A percentile compares a stretch with the other conserved stretches of the same genome.
phyloP scores from a whole-genome alignment of 805 yeast genomes.

The Yarrowia sp. region DNA sequence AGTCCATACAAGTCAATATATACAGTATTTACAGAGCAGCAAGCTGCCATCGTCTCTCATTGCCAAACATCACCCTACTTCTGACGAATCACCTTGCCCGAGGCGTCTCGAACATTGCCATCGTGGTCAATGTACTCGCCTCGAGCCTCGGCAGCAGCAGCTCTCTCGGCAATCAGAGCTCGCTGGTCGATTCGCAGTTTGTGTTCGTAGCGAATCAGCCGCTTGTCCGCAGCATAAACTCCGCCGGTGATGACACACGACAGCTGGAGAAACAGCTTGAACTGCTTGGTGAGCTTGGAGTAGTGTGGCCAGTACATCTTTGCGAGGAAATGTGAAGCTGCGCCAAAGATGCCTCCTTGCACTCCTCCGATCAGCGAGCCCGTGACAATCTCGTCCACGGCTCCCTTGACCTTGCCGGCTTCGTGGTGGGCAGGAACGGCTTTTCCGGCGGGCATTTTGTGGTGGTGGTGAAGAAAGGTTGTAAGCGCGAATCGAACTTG shows the following conservation, averaged over 20 bases:
- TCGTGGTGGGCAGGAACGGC: slow-evolving; percentile 35
- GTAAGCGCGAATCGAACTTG: too few species aligned
- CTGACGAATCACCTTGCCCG: slow-evolving; percentile 4
- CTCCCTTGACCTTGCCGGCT: slow-evolving; percentile 32
- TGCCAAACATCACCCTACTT: not conserved
- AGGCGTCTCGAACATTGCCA: slow-evolving; percentile 3
- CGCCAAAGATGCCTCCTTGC: slow-evolving; percentile 17
- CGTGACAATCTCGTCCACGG: slow-evolving; percentile 29
- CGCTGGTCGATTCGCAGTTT: slow-evolving; percentile 18
- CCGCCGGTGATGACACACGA: slow-evolving; percentile 18
- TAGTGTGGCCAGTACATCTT: slow-evolving; percentile 19
- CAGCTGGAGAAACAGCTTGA: slow-evolving; percentile 25
- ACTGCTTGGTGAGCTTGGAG: slow-evolving; percentile 16
- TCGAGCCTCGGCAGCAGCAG: slow-evolving; percentile 21
- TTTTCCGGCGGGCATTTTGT: slow-evolving; percentile 25
- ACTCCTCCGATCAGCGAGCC: slow-evolving; percentile 23
- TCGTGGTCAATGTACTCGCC: slow-evolving; percentile 25
- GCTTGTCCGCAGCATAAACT: slow-evolving; percentile 23
- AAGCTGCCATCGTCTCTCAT: too few species aligned
- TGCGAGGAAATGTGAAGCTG: not conserved
- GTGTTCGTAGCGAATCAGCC: slow-evolving; percentile 25
- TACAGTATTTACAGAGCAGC: not conserved
- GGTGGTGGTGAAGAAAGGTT: too few species aligned
- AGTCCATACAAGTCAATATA: slow-evolving; percentile 5
- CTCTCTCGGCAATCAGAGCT: slow-evolving; percentile 2